Evolutionary conservation across 2,329 filamentous ascomycete species (phyloP).

Genomic region (Gliomastix tumulicola): DNA sequence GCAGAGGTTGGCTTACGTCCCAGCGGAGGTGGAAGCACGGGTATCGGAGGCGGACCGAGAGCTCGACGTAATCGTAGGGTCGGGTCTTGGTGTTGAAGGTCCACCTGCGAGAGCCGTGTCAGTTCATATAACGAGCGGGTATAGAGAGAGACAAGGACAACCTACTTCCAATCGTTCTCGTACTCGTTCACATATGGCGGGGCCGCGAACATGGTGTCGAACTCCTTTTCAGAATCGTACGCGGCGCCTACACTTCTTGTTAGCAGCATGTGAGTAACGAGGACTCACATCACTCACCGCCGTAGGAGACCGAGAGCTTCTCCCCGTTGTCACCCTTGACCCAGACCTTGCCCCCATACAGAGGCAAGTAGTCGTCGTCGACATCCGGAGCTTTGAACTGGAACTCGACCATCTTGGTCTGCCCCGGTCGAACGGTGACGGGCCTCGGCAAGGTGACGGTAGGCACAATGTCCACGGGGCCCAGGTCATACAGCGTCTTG

Average conservation of each 20-base stretch:
- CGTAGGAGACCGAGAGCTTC: conserved; percentile 32
- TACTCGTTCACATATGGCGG: conserved; percentile 15
- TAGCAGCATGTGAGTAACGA: neutral
- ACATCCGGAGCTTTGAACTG: conserved; percentile 18
- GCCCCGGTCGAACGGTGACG: conserved; percentile 16
- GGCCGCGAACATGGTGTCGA: conserved; percentile 25
- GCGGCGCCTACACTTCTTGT: conserved; percentile 18
- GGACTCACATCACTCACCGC: conserved; percentile 13
- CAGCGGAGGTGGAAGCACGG: conserved; percentile 24
- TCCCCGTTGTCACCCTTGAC: conserved; percentile 31
- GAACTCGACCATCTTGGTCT: conserved; percentile 18
- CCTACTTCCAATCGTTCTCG: conserved; percentile 15
- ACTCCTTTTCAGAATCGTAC: conserved; percentile 29
- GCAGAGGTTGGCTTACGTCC: conserved; percentile 25
- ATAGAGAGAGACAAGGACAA: no score
- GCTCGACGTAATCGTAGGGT: conserved; percentile 19
- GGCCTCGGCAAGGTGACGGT: conserved; percentile 17
- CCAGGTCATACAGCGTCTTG: conserved; percentile 14
- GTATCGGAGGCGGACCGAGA: conserved; percentile 19
- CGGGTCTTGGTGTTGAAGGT: conserved; percentile 19
- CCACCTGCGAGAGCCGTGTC: no score
- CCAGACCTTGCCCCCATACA: conserved; percentile 37
- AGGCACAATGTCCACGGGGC: conserved; percentile 18
- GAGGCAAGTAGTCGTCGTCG: conserved; percentile 25
- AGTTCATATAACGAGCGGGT: no score